Base-by-base conservation (phyloP, 75 land plant species). In the Cunninghamia lanceolata region DNA sequence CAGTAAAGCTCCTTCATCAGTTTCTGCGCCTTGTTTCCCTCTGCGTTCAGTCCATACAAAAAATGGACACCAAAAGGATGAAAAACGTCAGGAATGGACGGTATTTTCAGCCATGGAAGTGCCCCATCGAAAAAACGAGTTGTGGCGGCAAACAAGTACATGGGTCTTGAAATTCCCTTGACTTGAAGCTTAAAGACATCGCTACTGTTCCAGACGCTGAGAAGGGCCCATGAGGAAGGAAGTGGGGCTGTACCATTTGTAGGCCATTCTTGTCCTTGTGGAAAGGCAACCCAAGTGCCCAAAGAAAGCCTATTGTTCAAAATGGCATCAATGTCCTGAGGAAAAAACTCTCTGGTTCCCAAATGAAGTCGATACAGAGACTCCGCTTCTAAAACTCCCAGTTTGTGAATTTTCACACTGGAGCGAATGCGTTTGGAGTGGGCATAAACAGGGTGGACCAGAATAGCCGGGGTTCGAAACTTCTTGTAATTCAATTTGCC, bases 21-120 rank as follows among this genome's bases (percentile, higher is more conserved):
- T 85, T 84, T 83, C 39, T 34, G 87, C 83, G 88, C 92, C 4
- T 70, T 75, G 28, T 88, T 92, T 66, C 99, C 99, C 36, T 88
- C 89, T 0, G 92, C 94, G 10, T 94, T 93, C 39, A 98, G 50
- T n/a, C 99, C 99, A 87, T 98, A 98, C 88, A 98, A 10, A 88
- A 98, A 96, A 59, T 92, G 95, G 13, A 93, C 19, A 70, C 99
- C 99, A 85, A 98, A 98, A 0, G 99, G 96, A 68, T 87, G 63
- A 87, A 96, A 98, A 82, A 98, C 38, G 39, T 98, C 93, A 13
- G 99, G 99, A 6, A 96, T 85, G 36, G 99, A 95, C 28, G 99
- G 94, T 34, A 98, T 53, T 35, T 82, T 85, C 13, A 93, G 93
- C 94, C 95, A 95, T 15, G 99, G 99, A 17, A 92, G 78, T 0